phyloP scores from a whole-genome alignment of 768 basidiomycete genomes.

The Termitomyces sp. region DNA sequence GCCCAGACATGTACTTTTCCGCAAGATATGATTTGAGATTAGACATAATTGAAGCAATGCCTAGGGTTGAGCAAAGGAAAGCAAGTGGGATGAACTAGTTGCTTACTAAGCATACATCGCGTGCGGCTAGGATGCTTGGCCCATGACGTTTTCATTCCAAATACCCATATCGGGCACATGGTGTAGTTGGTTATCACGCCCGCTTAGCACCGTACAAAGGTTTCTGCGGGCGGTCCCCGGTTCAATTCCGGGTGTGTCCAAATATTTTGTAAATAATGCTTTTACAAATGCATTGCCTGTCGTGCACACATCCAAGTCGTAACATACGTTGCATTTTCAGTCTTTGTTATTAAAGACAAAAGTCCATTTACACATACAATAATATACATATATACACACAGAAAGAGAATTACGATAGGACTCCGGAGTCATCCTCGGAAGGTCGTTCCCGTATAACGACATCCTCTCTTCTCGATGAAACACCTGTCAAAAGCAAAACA shows the following conservation, averaged over 20 bases:
- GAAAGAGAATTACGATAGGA: neutral
- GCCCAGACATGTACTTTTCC: constrained; percentile 92
- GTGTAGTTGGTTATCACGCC: constrained; percentile 16
- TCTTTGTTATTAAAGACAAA: neutral
- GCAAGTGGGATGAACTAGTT: neutral
- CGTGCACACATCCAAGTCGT: too few species aligned
- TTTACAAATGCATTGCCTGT: too few species aligned
- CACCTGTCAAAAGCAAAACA: constrained; percentile 39
- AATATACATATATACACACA: neutral
- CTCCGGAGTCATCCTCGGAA: neutral
- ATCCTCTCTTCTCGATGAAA: constrained; percentile 19
- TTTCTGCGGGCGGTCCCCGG: constrained; percentile 12
- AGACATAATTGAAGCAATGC: constrained; percentile 26
- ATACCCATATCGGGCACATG: constrained; percentile 1
- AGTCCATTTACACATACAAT: neutral
- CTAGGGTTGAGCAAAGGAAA: neutral
- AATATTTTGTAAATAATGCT: neutral
- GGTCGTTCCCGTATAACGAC: constrained; percentile 8
- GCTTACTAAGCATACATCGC: neutral
- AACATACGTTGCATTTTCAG: too few species aligned
- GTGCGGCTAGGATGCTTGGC: too few species aligned
- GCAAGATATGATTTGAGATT: constrained; percentile 81
- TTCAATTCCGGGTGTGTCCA: constrained; percentile 16
- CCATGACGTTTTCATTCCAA: neutral
- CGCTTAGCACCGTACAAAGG: constrained; percentile 3